Conservation (phyloP, 83 land plant species). For the Diphasiastrum complanatum region DNA sequence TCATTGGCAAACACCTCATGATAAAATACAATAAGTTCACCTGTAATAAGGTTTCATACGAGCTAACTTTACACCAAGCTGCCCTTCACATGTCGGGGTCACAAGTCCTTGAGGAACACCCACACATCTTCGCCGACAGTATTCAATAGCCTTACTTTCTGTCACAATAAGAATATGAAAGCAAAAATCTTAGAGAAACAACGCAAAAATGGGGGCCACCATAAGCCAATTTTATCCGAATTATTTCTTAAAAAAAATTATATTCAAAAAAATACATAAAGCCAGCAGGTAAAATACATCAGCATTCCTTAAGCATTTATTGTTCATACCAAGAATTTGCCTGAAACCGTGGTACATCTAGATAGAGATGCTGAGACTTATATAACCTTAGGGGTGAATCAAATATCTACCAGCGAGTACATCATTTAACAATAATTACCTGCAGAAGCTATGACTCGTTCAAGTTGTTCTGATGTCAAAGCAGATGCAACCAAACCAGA, state of each 20-base stretch:
- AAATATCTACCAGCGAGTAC: neutral
- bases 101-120: constrained; percentile 33
- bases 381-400: no score
- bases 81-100: constrained; percentile 30
- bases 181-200: neutral
- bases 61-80: constrained; percentile 37
- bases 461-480: constrained; percentile 31
- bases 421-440: constrained; percentile 18
- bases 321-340: no score
- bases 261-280: no score
- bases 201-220: no score
- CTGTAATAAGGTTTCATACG: constrained; percentile 43
- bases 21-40: constrained; percentile 10
- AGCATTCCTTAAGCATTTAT: no score
- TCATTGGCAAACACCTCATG: neutral
- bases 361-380: no score
- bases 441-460: constrained; percentile 29
- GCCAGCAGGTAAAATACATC: no score
- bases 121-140: constrained; percentile 47
- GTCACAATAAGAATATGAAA: neutral
- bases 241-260: no score
- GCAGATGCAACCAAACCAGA: constrained; percentile 33
- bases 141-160: constrained; percentile 39
- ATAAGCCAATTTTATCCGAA: no score
- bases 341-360: no score